phyloP scores from a whole-genome alignment of 202 grass and related monocot genomes.

The Setaria viridis region DNA sequence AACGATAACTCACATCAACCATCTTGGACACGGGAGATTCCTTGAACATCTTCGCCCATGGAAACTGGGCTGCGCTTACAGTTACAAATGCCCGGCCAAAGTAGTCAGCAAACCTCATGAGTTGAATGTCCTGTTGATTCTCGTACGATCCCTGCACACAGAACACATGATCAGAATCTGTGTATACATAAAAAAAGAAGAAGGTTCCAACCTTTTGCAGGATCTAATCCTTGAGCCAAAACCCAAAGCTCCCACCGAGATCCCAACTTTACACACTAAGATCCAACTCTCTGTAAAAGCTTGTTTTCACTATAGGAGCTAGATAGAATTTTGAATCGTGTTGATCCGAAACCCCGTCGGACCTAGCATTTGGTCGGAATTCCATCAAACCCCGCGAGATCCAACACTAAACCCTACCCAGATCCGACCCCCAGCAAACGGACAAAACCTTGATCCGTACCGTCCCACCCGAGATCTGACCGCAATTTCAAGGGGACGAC shows the following conservation, averaged over 20 bases:
- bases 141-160: slow-evolving; percentile 78
- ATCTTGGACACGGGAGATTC: slow-evolving; percentile 85
- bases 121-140: slow-evolving; percentile 85
- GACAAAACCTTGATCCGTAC: slow-evolving; percentile 52
- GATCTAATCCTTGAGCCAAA: slow-evolving; percentile 33
- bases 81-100: slow-evolving; percentile 74
- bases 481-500: not conserved
- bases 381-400: slow-evolving; percentile 18
- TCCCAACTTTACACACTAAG: slow-evolving; percentile 39
- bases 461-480: slow-evolving; percentile 40
- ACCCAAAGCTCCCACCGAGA: slow-evolving; percentile 13
- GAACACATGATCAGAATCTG: slow-evolving; percentile 29
- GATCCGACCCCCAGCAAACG: slow-evolving; percentile 45
- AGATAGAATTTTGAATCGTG: slow-evolving; percentile 39
- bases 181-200: not conserved
- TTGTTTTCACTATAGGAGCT: not conserved
- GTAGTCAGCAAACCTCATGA: slow-evolving; percentile 98
- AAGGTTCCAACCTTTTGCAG: slow-evolving; percentile 27
- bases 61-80: slow-evolving; percentile 77
- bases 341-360: not conserved
- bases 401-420: slow-evolving; percentile 44
- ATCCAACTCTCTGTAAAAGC: slow-evolving; percentile 39
- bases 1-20: slow-evolving; percentile 68
- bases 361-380: slow-evolving; percentile 28
- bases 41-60: slow-evolving; percentile 95